These are phyloP conservation scores for Colletotrichum magnum DNA, from an alignment of 2,329 filamentous ascomycete genomes.

Conservation along the genomic window DNA sequence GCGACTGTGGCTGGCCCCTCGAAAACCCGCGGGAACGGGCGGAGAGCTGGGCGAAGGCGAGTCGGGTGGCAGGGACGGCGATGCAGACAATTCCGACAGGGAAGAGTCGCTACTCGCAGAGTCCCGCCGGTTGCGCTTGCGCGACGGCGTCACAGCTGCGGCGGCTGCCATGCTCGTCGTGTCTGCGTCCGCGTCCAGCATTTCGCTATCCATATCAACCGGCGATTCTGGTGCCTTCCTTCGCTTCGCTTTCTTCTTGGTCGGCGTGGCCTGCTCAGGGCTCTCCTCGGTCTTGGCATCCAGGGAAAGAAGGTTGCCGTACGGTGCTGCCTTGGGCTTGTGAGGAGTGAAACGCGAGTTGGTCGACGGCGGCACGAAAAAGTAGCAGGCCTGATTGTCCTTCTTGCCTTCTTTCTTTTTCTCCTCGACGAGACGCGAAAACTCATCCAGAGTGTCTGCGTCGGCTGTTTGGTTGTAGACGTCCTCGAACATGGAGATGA, in stretches of 20 bases:
- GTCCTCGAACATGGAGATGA: constrained; percentile 70
- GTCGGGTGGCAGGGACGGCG: constrained; percentile 47
- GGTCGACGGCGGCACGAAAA: constrained; percentile 66
- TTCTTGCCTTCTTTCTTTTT: constrained; percentile 72
- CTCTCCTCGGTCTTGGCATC: constrained; percentile 47
- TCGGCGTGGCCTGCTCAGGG: constrained; percentile 30
- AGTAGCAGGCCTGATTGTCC: constrained; percentile 65
- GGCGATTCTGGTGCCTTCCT: constrained; percentile 33
- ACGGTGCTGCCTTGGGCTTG: constrained; percentile 64
- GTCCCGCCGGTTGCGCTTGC: constrained; percentile 52
- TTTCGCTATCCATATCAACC: constrained; percentile 23
- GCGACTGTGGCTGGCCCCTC: constrained; percentile 41
- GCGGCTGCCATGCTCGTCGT: not conserved
- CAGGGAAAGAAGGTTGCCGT: constrained; percentile 61
- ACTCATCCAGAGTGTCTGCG: constrained; percentile 64
- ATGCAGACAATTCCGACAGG: constrained; percentile 53
- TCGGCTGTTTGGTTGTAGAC: constrained; percentile 72
- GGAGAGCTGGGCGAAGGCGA: constrained; percentile 53
- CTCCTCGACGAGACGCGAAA: constrained; percentile 63
- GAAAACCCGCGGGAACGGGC: constrained; percentile 38
- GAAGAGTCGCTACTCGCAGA: constrained; percentile 60
- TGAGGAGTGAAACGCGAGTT: constrained; percentile 59
- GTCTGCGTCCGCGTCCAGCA: constrained; percentile 21
- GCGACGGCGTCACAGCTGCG: constrained; percentile 49
- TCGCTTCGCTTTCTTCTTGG: constrained; percentile 24